Conservation (phyloP, 2,329 filamentous ascomycete genomes). For the Apiospora pterosperma region DNA sequence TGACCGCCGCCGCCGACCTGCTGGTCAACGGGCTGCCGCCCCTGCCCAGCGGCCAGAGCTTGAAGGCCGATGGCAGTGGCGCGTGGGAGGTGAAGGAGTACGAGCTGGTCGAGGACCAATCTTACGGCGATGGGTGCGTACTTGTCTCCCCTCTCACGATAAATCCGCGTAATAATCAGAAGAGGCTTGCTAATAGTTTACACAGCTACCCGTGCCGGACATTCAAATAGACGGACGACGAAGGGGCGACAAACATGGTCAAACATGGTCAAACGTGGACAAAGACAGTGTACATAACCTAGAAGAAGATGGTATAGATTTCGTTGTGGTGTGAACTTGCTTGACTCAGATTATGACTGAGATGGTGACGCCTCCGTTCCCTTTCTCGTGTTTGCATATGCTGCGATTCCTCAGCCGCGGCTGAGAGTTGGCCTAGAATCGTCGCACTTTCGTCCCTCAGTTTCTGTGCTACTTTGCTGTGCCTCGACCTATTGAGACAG, state of each 20-base stretch:
- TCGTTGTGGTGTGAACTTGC: neutral
- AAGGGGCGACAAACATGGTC: constrained; percentile 6
- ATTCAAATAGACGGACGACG: constrained; percentile 45
- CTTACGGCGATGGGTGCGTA: constrained; percentile 70
- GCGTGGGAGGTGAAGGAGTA: constrained; percentile 69
- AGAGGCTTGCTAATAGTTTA: constrained; percentile 25
- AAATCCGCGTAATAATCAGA: neutral
- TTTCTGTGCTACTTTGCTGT: neutral
- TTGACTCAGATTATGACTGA: neutral
- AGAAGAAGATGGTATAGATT: constrained; percentile 10
- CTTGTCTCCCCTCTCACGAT: neutral
- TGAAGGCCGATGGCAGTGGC: constrained; percentile 39
- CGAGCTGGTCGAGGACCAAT: constrained; percentile 58
- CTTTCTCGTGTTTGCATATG: neutral
- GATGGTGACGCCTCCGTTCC: neutral
- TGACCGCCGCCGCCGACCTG: constrained; percentile 49
- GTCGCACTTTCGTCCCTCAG: neutral
- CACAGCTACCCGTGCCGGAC: constrained; percentile 61
- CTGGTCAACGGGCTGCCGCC: constrained; percentile 80
- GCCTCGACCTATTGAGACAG: neutral
- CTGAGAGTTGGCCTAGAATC: neutral
- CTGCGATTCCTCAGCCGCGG: neutral
- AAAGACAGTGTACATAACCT: constrained; percentile 23
- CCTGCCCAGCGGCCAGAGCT: constrained; percentile 68
- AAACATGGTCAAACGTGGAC: neutral